Conservation (phyloP, 2,329 filamentous ascomycete genomes). For the Aaosphaeria arxii region DNA sequence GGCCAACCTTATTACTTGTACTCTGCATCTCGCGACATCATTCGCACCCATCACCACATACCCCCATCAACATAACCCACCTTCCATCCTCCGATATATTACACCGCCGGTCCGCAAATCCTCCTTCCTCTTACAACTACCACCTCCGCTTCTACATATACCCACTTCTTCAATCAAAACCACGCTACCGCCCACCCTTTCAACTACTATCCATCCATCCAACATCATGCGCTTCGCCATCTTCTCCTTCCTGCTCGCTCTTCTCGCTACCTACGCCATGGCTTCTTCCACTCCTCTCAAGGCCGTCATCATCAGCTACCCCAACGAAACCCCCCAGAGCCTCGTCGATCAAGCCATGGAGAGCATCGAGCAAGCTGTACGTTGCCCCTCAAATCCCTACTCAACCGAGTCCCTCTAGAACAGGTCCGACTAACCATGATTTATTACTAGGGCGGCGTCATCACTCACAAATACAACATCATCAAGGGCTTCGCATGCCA, state of each 20-base stretch:
- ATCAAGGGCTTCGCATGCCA: slow-evolving; percentile 74
- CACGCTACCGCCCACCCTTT: background rate
- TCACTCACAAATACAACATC: slow-evolving; percentile 72
- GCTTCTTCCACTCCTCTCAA: slow-evolving; percentile 60
- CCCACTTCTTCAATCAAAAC: too few species aligned
- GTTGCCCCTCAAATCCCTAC: slow-evolving; percentile 11
- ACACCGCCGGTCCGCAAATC: too few species aligned
- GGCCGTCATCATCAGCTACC: slow-evolving; percentile 76
- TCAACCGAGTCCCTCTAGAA: background rate
- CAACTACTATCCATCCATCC: background rate
- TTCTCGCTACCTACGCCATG: slow-evolving; percentile 60
- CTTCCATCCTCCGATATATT: too few species aligned
- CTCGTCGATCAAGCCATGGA: slow-evolving; percentile 70
- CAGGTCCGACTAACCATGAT: too few species aligned
- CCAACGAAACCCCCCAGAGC: slow-evolving; percentile 63
- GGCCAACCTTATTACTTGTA: too few species aligned
- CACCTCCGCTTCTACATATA: background rate
- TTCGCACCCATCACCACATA: too few species aligned
- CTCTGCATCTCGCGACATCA: too few species aligned
- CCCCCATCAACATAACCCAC: too few species aligned
- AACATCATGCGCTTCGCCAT: slow-evolving; percentile 62
- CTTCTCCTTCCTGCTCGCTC: slow-evolving; percentile 55
- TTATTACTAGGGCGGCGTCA: slow-evolving; percentile 57
- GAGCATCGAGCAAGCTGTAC: slow-evolving; percentile 63
- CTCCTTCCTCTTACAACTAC: background rate